Percentiles rank a stretch among this genome's conserved stretches.
phyloP scores from a whole-genome alignment of 2,329 filamentous ascomycete species.

The Pseudopithomyces maydicus region DNA sequence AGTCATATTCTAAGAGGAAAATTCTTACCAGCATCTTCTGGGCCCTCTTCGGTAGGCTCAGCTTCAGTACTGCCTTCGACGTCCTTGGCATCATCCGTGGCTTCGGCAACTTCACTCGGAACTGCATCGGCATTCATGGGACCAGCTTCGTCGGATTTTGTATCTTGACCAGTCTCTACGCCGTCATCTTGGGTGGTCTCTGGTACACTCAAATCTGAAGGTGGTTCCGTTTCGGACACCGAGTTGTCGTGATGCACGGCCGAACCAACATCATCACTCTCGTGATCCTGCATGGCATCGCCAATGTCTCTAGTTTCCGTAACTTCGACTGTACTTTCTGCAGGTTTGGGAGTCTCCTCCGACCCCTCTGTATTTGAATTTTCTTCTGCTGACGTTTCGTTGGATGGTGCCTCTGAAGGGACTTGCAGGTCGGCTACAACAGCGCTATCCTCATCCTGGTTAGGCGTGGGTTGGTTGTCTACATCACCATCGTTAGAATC shows the following conservation, averaged over 20 bases:
- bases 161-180: background rate
- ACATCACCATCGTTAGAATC: background rate
- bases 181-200: background rate
- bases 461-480: background rate
- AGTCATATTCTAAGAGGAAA: background rate
- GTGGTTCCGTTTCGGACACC: background rate
- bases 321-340: background rate
- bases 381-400: background rate
- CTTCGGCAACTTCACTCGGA: background rate
- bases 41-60: background rate
- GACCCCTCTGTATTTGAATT: background rate
- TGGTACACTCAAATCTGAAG: background rate
- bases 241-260: background rate
- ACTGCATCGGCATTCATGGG: background rate
- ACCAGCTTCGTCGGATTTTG: background rate
- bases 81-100: background rate
- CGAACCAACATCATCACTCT: background rate
- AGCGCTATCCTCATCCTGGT: slow-evolving; percentile 2
- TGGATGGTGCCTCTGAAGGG: background rate
- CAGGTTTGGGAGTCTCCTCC: background rate
- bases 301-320: background rate
- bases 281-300: too few relatives aligned
- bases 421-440: background rate
- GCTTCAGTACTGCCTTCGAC: background rate
- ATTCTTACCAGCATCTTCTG: background rate